Base-by-base conservation (phyloP, 2,329 filamentous ascomycete species). In the Alternaria rosae region DNA sequence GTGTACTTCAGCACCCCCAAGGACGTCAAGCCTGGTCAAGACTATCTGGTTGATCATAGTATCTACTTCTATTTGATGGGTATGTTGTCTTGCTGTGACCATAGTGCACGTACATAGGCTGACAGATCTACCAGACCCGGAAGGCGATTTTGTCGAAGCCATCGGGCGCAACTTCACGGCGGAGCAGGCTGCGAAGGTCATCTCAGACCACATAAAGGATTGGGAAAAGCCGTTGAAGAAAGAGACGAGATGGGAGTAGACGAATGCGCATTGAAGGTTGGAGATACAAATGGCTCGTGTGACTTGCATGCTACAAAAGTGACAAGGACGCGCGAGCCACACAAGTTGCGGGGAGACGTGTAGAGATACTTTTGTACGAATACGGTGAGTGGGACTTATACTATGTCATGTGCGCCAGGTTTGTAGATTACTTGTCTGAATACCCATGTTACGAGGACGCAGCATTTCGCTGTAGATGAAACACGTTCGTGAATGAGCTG, bases 21-120 rank as follows among this genome's bases (percentile, higher is more conserved):
- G 71, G 87, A 93, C 66, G 92, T 98, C 59, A 91, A 94, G 84
- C 91, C 93, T 1, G 95, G 94, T 1, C 92, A 97, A 84, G 95
- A 99, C 80, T 99, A 99, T 78, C 81, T 99, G 72, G 95, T 99
- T 12, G 95, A 99, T 80, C 95, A 99, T 83, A 97, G 93, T 80
- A 99, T 99, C 71, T 99, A 99, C 85, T 99, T 99, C 76, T 99
- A 99, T 80, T 83, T 99, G 70, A 99, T 99, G 95, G 87, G 87
- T 89, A 78, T 80, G 86, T 82, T 28, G 5, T 21, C 21, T 38
- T 8, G 13, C 15, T 12, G 32, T n/a, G 10, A 23, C 4, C 43
- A 3, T 1, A 13, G 10, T 28, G 21, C 3, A 12, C 1, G 13
- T 2, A 2, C 23, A 9, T 28, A 25, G 20, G 48, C 74, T 78